These are phyloP conservation scores for Pulveroboletus sp. DNA, from an alignment of 1,284 basidiomycete species.

Conservation along the genomic window DNA sequence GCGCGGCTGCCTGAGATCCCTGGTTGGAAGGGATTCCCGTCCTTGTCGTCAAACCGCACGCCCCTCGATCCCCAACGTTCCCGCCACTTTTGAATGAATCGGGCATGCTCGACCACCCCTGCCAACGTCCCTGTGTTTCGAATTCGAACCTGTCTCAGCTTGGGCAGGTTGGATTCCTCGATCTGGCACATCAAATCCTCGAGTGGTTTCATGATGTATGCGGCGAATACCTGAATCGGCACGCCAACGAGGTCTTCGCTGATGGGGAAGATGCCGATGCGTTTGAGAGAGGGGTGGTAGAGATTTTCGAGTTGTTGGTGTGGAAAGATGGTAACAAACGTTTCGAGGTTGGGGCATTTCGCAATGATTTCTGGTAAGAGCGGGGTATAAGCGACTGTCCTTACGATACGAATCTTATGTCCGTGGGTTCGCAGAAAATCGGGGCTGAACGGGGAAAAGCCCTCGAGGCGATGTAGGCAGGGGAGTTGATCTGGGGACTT, in stretches of 20 bases:
- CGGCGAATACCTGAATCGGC: constrained; percentile 32
- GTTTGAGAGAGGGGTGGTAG: constrained; percentile 30
- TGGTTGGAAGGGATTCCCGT: constrained; percentile 36
- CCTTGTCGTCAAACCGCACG: constrained; percentile 43
- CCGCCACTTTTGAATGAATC: constrained; percentile 41
- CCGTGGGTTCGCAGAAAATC: constrained; percentile 44
- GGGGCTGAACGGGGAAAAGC: constrained; percentile 43
- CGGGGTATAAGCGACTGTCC: constrained; percentile 37
- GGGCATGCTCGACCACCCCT: constrained; percentile 36
- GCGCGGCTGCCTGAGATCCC: constrained; percentile 17
- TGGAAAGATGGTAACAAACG: constrained; percentile 40
- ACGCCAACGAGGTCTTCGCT: constrained; percentile 33
- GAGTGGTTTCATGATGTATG: constrained; percentile 42
- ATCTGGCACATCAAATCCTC: constrained; percentile 41
- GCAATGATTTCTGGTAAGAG: constrained; percentile 39
- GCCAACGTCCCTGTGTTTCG: constrained; percentile 42
- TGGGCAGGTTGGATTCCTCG: constrained; percentile 40
- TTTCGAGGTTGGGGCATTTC: constrained; percentile 42
- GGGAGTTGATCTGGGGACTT: constrained; percentile 39
- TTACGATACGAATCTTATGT: constrained; percentile 41
- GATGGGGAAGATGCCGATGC: constrained; percentile 39
- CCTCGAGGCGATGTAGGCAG: constrained; percentile 42
- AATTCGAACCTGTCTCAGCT: constrained; percentile 41
- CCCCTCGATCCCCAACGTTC: constrained; percentile 38
- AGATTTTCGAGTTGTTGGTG: constrained; percentile 35